phyloP scores from a whole-genome alignment of 345 rosid genomes.

The Gossypium thurberi region DNA sequence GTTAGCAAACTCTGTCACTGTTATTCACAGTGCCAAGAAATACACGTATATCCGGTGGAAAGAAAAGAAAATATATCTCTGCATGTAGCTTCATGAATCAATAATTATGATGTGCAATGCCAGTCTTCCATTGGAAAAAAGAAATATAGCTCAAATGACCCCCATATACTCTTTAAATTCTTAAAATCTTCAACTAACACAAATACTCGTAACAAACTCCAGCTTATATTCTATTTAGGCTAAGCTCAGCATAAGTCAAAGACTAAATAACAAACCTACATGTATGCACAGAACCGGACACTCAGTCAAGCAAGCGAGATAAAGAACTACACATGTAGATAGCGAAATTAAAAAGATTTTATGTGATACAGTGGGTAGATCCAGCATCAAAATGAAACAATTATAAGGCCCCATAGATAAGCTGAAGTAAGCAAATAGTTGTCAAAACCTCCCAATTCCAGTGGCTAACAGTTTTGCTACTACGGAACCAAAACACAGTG shows the following conservation, averaged over 20 bases:
- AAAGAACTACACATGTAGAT: background rate
- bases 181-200: background rate
- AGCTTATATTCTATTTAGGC: background rate
- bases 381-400: background rate
- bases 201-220: background rate
- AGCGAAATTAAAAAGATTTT: background rate
- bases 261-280: no score
- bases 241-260: background rate
- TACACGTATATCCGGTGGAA: no score
- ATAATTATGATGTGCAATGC: background rate
- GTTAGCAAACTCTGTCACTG: no score
- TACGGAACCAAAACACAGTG: no score
- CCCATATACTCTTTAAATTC: background rate
- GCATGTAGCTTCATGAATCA: background rate
- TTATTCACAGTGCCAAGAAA: no score
- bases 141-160: no score
- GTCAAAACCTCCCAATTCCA: no score
- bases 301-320: no score
- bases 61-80: background rate
- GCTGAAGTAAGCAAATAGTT: background rate
- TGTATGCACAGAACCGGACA: no score
- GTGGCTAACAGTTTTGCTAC: no score
- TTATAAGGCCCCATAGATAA: background rate
- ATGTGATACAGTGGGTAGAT: background rate
- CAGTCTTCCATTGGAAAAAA: background rate